Base-by-base conservation (phyloP, 495 filamentous ascomycete species). In the Daldinia bambusicola region DNA sequence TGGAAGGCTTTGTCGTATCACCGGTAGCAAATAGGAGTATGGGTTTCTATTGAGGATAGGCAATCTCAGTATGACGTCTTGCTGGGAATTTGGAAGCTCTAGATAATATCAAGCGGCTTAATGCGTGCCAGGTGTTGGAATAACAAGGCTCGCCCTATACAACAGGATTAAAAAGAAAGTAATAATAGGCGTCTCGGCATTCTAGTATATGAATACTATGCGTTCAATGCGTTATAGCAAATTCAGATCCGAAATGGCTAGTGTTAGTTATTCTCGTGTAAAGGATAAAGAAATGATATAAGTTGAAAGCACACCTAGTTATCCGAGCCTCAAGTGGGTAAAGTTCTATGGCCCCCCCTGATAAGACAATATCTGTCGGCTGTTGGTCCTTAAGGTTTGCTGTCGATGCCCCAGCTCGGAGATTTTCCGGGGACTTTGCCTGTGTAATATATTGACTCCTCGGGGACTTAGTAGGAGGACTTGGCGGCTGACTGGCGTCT, bases 41-140 rank as follows among this genome's bases (percentile, higher is more conserved):
- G 40, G 75, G 75, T 26, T 77, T 77, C 66, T 77, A 63, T 60
- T 77, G 41, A 73, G 36, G 36, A 26, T 51, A 40, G 41, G 26
- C 22, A 14, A 58, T 30, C 18, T 20, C 45, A 66, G 36, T 38
- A 40, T 52, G 57, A 64, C 4, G n/a, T 41, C 16, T 22, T 30
- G 45, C 12, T 61, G 40, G 20, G 34, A 37, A 36, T 52, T 45
- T 9, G 60, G 48, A 34, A 37, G 31, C 20, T 36, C 20, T 14
- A 59, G 57, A 52, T 16, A 45, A 26, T 40, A 32, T 53, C 20
- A 32, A 14, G 32, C 7, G 22, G 22, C 63, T 58, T 32, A 36
- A n/a, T 58, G 53, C 40, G 59, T 43, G 18, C 45, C 43, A 31
- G 58, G 58, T 30, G 43, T 71, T 71, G 55, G 69, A 67, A 67